These are phyloP conservation scores for Moesziomyces parantarcticus DNA, from an alignment of 1,284 basidiomycete species.

Conservation along the genomic window DNA sequence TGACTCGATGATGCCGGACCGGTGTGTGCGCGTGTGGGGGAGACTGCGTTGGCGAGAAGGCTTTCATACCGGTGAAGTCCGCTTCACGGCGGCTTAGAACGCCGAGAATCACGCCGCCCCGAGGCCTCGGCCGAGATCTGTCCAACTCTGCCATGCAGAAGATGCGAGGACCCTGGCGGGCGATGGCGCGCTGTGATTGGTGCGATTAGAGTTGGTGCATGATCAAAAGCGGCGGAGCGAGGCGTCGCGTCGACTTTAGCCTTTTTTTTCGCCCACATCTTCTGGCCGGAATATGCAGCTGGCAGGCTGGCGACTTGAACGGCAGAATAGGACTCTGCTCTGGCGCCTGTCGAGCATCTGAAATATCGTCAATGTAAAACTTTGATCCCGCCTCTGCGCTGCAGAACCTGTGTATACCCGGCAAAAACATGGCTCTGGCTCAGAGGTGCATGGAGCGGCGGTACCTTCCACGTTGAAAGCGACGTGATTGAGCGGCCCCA, in stretches of 20 bases:
- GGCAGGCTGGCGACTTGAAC: not conserved
- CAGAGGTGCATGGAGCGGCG: too few relatives aligned
- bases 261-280: not conserved
- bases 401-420: not conserved
- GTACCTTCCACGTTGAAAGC: not conserved
- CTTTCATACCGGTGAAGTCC: slow-evolving; percentile 17
- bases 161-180: slow-evolving; percentile 30
- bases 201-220: slow-evolving; percentile 39
- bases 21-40: not conserved
- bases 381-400: not conserved
- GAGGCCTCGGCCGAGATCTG: slow-evolving; percentile 24
- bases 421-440: not conserved
- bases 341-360: slow-evolving; percentile 6
- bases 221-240: not conserved
- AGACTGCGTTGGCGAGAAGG: not conserved
- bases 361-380: slow-evolving; percentile 21
- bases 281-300: not conserved
- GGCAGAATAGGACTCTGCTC: not conserved
- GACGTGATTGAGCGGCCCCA: slow-evolving; percentile 14
- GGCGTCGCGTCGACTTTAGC: slow-evolving; percentile 17
- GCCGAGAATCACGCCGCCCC: slow-evolving; percentile 15
- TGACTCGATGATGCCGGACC: slow-evolving; percentile 5
- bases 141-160: slow-evolving; percentile 10
- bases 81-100: slow-evolving; percentile 2
- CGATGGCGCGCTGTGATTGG: slow-evolving; percentile 40